A percentile compares a stretch with the other conserved stretches of the same genome.
These are phyloP conservation scores for Pythium coloratum DNA, from an alignment of 352 stramenopile genomes.

Conservation along the genomic window DNA sequence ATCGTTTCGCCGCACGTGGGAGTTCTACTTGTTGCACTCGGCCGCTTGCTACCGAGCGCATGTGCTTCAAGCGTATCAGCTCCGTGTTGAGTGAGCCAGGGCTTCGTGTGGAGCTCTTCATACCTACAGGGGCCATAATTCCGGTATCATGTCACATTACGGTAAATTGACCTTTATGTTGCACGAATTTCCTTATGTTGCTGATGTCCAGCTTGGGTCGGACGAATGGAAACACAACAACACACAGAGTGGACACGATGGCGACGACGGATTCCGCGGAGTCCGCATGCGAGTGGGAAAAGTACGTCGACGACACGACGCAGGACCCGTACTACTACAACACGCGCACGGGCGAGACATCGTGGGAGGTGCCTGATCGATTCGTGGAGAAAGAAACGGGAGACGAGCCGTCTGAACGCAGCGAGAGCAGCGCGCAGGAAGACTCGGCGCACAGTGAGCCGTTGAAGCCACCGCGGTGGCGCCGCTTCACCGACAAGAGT, in stretches of 20 bases:
- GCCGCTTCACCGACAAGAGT: constrained; percentile 62
- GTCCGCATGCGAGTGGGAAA: constrained; percentile 49
- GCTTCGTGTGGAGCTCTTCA: background rate
- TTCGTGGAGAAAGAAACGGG: constrained; percentile 26
- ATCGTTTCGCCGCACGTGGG: constrained; percentile 85
- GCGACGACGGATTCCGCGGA: constrained; percentile 1
- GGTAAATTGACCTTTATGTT: constrained; percentile 14
- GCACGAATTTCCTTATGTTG: constrained; percentile 13
- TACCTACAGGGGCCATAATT: background rate
- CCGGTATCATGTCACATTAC: constrained; percentile 23
- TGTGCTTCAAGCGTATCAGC: constrained; percentile 71
- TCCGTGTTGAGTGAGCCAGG: constrained; percentile 42
- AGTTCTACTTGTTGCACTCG: constrained; percentile 89
- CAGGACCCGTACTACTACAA: constrained; percentile 80
- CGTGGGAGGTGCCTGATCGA: constrained; percentile 59
- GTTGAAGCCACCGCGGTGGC: constrained; percentile 42
- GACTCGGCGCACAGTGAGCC: constrained; percentile 7
- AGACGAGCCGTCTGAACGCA: background rate
- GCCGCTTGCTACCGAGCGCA: constrained; percentile 78
- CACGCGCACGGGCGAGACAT: constrained; percentile 58
- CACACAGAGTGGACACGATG: background rate
- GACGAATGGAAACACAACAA: constrained; percentile 3
- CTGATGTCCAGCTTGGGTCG: background rate
- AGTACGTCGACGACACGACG: constrained; percentile 69
- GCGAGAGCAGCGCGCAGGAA: background rate